These are phyloP conservation scores for Lasiodiplodia theobromae DNA, from an alignment of 2,329 filamentous ascomycete genomes.

Conservation along the genomic window DNA sequence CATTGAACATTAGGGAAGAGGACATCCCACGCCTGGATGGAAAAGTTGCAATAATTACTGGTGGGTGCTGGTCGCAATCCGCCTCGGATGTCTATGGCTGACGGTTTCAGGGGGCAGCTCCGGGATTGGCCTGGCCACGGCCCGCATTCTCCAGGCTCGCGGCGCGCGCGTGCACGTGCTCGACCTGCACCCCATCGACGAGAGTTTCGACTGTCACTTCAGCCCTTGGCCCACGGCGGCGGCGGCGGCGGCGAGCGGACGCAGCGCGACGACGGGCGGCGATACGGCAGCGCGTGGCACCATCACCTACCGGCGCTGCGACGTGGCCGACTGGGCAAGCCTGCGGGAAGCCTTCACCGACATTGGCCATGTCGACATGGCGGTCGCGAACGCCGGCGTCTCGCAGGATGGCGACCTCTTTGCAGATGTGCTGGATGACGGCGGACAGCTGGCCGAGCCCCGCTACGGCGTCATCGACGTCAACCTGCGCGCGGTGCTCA, in stretches of 20 bases:
- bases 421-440: slow-evolving; percentile 39
- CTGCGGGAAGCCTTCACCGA: slow-evolving; percentile 37
- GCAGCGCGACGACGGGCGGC: background rate
- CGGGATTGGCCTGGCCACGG: slow-evolving; percentile 54
- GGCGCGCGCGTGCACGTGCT: slow-evolving; percentile 51
- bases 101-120: slow-evolving; percentile 37
- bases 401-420: slow-evolving; percentile 43
- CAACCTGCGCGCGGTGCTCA: slow-evolving; percentile 43
- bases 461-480: slow-evolving; percentile 43
- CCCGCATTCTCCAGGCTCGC: slow-evolving; percentile 46
- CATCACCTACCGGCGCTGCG: slow-evolving; percentile 37
- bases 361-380: slow-evolving; percentile 40
- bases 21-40: background rate
- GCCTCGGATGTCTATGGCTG: too few relatives aligned
- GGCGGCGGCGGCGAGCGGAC: background rate
- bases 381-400: slow-evolving; percentile 47
- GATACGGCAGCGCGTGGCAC: background rate
- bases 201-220: slow-evolving; percentile 31
- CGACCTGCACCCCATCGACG: slow-evolving; percentile 43
- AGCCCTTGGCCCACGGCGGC: background rate
- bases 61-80: background rate
- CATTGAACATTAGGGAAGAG: background rate
- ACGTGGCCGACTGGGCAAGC: slow-evolving; percentile 39
- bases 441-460: slow-evolving; percentile 41
- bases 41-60: background rate